Conservation (phyloP, 2,329 filamentous ascomycete species). For the Aspergillus candidus region DNA sequence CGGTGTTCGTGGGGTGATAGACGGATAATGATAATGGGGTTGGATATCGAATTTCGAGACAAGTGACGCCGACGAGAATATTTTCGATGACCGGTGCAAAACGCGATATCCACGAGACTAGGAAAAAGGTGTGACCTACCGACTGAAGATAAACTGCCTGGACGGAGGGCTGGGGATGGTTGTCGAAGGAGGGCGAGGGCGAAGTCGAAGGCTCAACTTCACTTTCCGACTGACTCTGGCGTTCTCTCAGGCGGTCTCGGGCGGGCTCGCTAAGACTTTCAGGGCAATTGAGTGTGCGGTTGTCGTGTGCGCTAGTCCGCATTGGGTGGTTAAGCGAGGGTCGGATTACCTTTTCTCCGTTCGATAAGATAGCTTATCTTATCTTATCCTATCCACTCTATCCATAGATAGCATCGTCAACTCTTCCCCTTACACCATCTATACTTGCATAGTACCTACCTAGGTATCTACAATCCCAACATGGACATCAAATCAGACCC, state of each 20-base stretch:
- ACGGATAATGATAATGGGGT: constrained; percentile 1
- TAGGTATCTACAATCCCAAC: constrained; percentile 5
- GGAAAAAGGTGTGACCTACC: constrained; percentile 26
- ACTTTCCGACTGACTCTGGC: constrained; percentile 6
- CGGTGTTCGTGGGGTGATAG: background rate
- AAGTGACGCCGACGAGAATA: background rate
- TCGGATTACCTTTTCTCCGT: constrained; percentile 13
- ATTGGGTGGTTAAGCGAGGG: constrained; percentile 32
- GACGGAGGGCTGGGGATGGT: constrained; percentile 31
- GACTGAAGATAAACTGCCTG: constrained; percentile 36
- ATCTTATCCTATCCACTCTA: too few species aligned
- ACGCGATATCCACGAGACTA: constrained; percentile 10
- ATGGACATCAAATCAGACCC: constrained; percentile 16
- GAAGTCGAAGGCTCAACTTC: constrained; percentile 32
- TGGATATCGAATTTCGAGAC: constrained; percentile 5
- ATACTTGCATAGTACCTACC: background rate
- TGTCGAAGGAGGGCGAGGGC: constrained; percentile 24
- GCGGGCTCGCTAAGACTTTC: constrained; percentile 29
- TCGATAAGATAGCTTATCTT: constrained; percentile 9
- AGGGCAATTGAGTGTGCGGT: constrained; percentile 35
- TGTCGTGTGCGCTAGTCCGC: constrained; percentile 30
- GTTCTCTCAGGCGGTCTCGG: constrained; percentile 26
- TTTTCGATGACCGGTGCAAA: constrained; percentile 5
- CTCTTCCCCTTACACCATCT: background rate
- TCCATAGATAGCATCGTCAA: too few species aligned